Conservation (phyloP, 371 early-diverging fungal genomes). For the Mucor plumbeus region DNA sequence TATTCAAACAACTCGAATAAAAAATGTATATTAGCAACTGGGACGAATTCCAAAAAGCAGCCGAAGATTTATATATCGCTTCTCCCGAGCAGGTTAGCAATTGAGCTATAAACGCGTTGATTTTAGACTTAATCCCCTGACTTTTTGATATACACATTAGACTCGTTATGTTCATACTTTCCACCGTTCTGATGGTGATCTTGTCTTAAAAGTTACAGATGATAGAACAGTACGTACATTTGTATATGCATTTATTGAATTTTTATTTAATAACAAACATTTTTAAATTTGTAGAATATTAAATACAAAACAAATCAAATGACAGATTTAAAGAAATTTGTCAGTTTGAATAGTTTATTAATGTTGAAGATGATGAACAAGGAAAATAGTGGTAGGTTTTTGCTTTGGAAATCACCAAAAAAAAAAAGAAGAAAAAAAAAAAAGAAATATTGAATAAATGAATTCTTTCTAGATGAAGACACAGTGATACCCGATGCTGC, state of each 20-base stretch:
- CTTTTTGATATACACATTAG: constrained; percentile 34
- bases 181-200: constrained; percentile 72
- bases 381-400: constrained; percentile 27
- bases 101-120: neutral
- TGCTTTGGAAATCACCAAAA: neutral
- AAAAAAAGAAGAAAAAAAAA: too few species aligned
- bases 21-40: constrained; percentile 57
- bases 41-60: constrained; percentile 81
- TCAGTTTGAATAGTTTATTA: constrained; percentile 64
- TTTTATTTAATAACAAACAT: neutral
- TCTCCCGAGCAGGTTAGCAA: constrained; percentile 66
- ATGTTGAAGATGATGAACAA: constrained; percentile 77
- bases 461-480: constrained; percentile 19
- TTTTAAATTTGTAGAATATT: constrained; percentile 45
- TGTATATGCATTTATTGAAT: neutral
- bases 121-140: neutral
- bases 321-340: constrained; percentile 77
- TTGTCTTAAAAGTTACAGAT: constrained; percentile 78
- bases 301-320: constrained; percentile 77
- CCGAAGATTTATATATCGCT: constrained; percentile 68
- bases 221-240: constrained; percentile 57
- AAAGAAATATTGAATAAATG: too few species aligned
- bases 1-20: neutral
- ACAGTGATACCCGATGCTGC: constrained; percentile 28
- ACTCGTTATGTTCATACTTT: constrained; percentile 76